Evolutionary conservation across 495 filamentous ascomycete genomes (phyloP), one percentile per base, ranked within the genome.

Genomic region (Aspergillus sclerotioniger): DNA sequence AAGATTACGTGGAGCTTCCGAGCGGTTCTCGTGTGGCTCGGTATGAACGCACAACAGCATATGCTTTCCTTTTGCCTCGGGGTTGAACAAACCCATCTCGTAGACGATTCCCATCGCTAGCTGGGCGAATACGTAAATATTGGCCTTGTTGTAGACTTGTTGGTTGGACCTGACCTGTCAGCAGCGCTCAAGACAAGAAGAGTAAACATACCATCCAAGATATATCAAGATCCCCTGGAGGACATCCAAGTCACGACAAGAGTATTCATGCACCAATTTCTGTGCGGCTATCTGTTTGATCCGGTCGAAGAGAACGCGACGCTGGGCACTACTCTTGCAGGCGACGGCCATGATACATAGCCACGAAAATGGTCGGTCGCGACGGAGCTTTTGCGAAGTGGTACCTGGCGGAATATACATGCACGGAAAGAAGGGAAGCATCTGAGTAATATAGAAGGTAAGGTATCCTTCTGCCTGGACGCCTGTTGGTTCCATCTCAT

Each of bases 221-320:
- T 76, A 74, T 1, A 72, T 70, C 33, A 87, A 64, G 10, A 84
- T 51, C 6, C 79, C 84, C n/a, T 81, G 67, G 6, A 87, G 74
- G 25, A 86, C 69, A 57, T 86, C 84, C 17, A 56, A 21, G 20
- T 56, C 53, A 16, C 41, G 31, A 31, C 32, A 47, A 8, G 53
- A 19, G 15, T 44, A 56, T 8, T 56, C 46, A 45, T 56, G 44
- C 13, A 84, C 59, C 51, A 83, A 63, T 58, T 76, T 76, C 39
- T 81, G 72, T 2, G 74, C 73, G 13, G 84, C 54, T 8, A 76
- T 67, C 39, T 63, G 67, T 62, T 72, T 76, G 52, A 78, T 62
- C 48, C 73, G 69, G 20, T 62, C 67, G 20, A 69, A 68, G 2
- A 82, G 54, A 1, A 52, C 56, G 1, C 70, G 63, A 45, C 79